Base-by-base conservation (phyloP, 768 basidiomycete species). In the Leccinum barrowsii region DNA sequence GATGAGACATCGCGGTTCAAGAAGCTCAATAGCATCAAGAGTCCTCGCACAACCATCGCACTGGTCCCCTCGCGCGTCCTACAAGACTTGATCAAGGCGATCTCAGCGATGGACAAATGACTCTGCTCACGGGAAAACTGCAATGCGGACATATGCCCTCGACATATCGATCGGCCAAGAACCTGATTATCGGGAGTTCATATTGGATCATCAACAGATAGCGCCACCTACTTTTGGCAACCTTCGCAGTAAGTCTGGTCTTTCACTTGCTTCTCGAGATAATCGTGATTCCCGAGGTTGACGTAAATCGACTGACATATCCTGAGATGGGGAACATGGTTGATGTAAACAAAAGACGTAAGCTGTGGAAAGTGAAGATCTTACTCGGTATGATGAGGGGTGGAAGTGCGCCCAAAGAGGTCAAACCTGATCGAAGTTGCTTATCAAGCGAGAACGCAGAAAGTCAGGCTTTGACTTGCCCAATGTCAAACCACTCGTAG, bases 101-200 rank as follows among this genome's bases (percentile, higher is more conserved):
- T 40, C 54, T 53, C 54, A 22, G 24, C 19, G 49, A 28, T 8
- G 21, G 22, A 13, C 12, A 67, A 6, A 47, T 22, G 24, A 12
- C 3, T 48, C 32, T 47, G 54, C 82, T 63, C 59, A 90, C 90
- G 59, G 94, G 89, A 62, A 86, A 94, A 50, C 82, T 83, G 69
- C 97, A 98, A 73, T 97, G 82, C 1, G 97, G 97, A 70, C 97
- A 99, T 34, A 85, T 92, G n/a, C 97, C 97, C 73, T 98, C 96
- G 0, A 98, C 95, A 74, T 90, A 98, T 55, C 97, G 89, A 75
- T 99, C 97, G 19, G 97, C 97, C 35, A 99, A 76, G 77, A 97
- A 99, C 65, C 92, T 92, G 59, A 6, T 52, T 56, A 5, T 17
- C 34, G 19, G 19, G 42, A 35, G 61, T 61, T 50, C 57, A 59